A percentile compares a stretch with the other conserved stretches of the same genome.
Conservation (phyloP, 305 asterid species). For the Coffea humblotiana region DNA sequence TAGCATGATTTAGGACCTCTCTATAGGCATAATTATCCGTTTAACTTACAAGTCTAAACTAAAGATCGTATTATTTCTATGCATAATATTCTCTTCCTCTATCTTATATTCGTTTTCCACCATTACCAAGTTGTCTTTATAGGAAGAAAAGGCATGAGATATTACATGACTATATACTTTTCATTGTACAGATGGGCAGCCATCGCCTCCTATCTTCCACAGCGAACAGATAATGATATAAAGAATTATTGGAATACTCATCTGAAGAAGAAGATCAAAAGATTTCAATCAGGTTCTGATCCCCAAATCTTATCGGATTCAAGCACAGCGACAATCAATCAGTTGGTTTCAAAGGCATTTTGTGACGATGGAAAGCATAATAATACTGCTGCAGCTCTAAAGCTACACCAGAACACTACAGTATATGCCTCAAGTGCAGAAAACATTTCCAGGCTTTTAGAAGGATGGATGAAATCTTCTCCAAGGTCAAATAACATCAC, state of each 20-base stretch:
- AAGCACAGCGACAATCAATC: slow-evolving; percentile 28
- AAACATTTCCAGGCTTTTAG: slow-evolving; percentile 77
- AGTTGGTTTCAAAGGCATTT: slow-evolving; percentile 30
- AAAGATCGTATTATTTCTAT: too few species aligned
- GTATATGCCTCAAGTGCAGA: slow-evolving; percentile 84
- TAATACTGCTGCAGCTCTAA: slow-evolving; percentile 12
- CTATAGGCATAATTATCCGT: too few species aligned
- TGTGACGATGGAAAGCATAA: slow-evolving; percentile 7
- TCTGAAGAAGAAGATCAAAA: slow-evolving; percentile 84
- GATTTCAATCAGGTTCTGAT: slow-evolving; percentile 38
- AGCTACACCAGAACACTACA: slow-evolving; percentile 34
- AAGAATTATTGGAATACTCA: slow-evolving; percentile 98
- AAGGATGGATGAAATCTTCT: slow-evolving; percentile 93
- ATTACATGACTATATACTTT: slow-evolving; percentile 1
- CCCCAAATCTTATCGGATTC: slow-evolving; percentile 37
- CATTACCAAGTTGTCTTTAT: not conserved
- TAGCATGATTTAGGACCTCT: too few species aligned
- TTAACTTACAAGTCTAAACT: too few species aligned
- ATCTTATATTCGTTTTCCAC: not conserved
- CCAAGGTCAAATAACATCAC: slow-evolving; percentile 22
- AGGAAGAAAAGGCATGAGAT: not conserved
- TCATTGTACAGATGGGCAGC: slow-evolving; percentile 80
- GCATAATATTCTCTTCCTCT: too few species aligned
- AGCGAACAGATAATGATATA: slow-evolving; percentile 92
- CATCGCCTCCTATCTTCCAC: slow-evolving; percentile 93